A percentile compares a stretch with the other conserved stretches of the same genome.
Conservation (phyloP, 495 filamentous ascomycete species). For the Penicillium crystallinum region DNA sequence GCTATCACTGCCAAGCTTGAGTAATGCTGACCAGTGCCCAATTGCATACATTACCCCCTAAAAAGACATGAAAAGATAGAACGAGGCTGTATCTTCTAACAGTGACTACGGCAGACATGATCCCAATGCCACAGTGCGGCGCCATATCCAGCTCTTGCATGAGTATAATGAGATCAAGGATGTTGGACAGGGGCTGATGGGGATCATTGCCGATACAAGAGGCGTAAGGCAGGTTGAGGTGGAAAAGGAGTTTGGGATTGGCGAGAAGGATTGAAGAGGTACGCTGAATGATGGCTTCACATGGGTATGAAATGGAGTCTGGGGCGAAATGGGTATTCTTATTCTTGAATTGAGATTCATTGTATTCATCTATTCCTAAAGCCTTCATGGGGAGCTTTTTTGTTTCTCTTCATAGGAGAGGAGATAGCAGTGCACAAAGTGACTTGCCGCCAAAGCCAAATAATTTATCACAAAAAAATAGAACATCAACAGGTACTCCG, state of each 20-base stretch:
- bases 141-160: constrained; percentile 64
- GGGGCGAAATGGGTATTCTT: neutral
- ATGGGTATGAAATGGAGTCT: neutral
- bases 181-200: constrained; percentile 65
- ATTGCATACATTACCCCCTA: neutral
- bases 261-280: constrained; percentile 28
- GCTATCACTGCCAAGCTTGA: constrained; percentile 29
- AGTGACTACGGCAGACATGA: constrained; percentile 18
- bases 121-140: constrained; percentile 47
- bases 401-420: neutral
- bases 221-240: constrained; percentile 59
- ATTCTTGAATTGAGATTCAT: neutral
- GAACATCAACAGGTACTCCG: neutral
- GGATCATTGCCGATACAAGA: constrained; percentile 64
- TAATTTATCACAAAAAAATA: neutral
- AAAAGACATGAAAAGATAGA: neutral
- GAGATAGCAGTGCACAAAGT: neutral
- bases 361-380: constrained; percentile 5
- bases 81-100: neutral
- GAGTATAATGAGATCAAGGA: constrained; percentile 79
- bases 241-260: constrained; percentile 53
- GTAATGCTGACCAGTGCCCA: constrained; percentile 21
- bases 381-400: neutral
- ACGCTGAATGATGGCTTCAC: neutral
- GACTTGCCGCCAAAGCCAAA: neutral